Conservation (phyloP, 495 filamentous ascomycete genomes). For the Rhypophila decipiens region DNA sequence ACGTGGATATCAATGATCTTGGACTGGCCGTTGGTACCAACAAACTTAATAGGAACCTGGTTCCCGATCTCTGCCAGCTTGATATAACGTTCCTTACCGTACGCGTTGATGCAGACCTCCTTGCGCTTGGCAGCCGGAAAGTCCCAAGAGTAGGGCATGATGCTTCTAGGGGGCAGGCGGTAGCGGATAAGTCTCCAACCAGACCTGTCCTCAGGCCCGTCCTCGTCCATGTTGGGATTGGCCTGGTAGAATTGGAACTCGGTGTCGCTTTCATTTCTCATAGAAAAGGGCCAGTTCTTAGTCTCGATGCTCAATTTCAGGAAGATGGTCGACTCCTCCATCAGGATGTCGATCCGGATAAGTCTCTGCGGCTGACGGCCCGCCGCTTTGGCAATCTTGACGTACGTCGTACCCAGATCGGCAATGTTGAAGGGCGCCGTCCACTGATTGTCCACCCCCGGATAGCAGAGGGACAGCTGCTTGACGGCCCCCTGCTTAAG, state of each 20-base stretch:
- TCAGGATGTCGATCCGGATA: constrained; percentile 79
- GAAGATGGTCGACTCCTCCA: constrained; percentile 90
- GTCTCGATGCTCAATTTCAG: constrained; percentile 82
- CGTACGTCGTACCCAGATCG: constrained; percentile 81
- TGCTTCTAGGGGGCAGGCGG: constrained; percentile 86
- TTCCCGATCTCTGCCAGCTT: constrained; percentile 96
- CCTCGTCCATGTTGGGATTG: constrained; percentile 64
- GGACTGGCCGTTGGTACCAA: constrained; percentile 53
- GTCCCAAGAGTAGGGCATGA: constrained; percentile 99
- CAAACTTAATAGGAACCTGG: constrained; percentile 74
- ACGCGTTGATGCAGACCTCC: constrained; percentile 74
- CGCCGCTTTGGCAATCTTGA: constrained; percentile 86
- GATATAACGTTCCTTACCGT: constrained; percentile 78
- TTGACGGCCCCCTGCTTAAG: constrained; percentile 71
- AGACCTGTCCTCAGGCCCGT: constrained; percentile 72
- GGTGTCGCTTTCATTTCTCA: constrained; percentile 93
- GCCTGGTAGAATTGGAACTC: constrained; percentile 95
- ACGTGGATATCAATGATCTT: constrained; percentile 96
- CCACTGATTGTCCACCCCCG: constrained; percentile 95
- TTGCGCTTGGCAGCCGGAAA: constrained; percentile 96
- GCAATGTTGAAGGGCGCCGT: constrained; percentile 96
- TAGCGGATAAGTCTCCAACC: constrained; percentile 89
- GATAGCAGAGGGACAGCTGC: constrained; percentile 88
- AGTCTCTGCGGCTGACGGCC: constrained; percentile 87
- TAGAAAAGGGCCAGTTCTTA: constrained; percentile 96